Evolutionary conservation across 1,139 yeast species (phyloP).

Genomic region (Kodamaea ohmeri): DNA sequence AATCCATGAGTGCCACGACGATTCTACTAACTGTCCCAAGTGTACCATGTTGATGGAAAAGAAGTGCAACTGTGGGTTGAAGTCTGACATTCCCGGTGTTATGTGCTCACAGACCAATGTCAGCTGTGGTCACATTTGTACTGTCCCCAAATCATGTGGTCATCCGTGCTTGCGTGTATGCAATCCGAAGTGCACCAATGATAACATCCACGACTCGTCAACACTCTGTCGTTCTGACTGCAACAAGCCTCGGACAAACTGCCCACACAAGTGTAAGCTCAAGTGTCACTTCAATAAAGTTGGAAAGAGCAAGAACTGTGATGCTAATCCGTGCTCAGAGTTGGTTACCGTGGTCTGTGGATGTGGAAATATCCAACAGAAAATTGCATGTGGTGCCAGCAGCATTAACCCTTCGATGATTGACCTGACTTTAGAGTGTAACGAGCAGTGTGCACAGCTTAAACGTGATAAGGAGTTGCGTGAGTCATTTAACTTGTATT

Average conservation of each 20-base stretch:
- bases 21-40: constrained; percentile 63
- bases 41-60: constrained; percentile 69
- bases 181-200: constrained; percentile 37
- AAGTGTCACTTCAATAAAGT: constrained; percentile 61
- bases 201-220: constrained; percentile 32
- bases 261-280: constrained; percentile 63
- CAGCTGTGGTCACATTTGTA: constrained; percentile 72
- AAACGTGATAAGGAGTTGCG: constrained; percentile 62
- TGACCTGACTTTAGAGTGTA: constrained; percentile 51
- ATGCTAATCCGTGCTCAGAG: constrained; percentile 44
- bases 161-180: constrained; percentile 69
- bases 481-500: constrained; percentile 52
- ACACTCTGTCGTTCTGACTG: constrained; percentile 55
- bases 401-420: constrained; percentile 26
- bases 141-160: constrained; percentile 57
- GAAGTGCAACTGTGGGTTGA: constrained; percentile 70
- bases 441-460: constrained; percentile 63
- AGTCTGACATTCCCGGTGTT: constrained; percentile 53
- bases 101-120: constrained; percentile 69
- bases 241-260: constrained; percentile 44
- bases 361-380: constrained; percentile 57
- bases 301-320: constrained; percentile 38
- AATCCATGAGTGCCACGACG: constrained; percentile 74
- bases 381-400: constrained; percentile 56
- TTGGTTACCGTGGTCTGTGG: constrained; percentile 51